Evolutionary conservation across 2,329 filamentous ascomycete genomes (phyloP).

Genomic region (Ceratocystis colombiana): DNA sequence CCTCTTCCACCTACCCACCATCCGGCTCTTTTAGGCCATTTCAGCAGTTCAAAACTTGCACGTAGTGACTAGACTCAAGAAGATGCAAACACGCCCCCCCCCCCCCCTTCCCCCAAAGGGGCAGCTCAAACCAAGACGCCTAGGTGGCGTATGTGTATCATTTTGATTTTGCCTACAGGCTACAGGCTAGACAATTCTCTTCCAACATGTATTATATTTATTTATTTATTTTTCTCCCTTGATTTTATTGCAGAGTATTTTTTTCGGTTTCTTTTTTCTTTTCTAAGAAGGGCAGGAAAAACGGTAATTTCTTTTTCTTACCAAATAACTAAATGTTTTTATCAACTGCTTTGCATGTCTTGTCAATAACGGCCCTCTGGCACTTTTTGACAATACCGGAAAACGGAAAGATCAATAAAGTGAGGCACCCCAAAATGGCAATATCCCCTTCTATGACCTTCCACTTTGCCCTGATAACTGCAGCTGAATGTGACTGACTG

Average conservation of each 20-base stretch:
- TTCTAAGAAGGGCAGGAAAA: neutral
- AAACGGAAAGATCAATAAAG: neutral
- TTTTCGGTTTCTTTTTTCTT: neutral
- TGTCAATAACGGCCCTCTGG: neutral
- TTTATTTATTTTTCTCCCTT: neutral
- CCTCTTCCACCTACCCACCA: neutral
- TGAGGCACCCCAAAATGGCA: neutral
- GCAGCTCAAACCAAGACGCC: neutral
- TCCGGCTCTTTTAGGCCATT: neutral
- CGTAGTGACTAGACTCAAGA: constrained; percentile 1
- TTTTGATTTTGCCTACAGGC: neutral
- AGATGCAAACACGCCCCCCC: neutral
- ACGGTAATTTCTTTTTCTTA: neutral
- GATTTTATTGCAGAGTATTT: neutral
- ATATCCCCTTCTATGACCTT: neutral
- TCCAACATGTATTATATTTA: too few species aligned
- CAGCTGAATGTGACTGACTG: neutral
- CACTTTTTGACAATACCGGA: constrained; percentile 1
- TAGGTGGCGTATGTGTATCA: neutral
- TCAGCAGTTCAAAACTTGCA: constrained; percentile 7
- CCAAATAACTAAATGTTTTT: neutral
- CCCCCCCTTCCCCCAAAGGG: neutral
- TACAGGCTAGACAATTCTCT: neutral
- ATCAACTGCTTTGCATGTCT: neutral
- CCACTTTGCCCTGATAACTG: neutral